Base-by-base conservation (phyloP, 2,329 filamentous ascomycete species). In the Nakataea oryzae region DNA sequence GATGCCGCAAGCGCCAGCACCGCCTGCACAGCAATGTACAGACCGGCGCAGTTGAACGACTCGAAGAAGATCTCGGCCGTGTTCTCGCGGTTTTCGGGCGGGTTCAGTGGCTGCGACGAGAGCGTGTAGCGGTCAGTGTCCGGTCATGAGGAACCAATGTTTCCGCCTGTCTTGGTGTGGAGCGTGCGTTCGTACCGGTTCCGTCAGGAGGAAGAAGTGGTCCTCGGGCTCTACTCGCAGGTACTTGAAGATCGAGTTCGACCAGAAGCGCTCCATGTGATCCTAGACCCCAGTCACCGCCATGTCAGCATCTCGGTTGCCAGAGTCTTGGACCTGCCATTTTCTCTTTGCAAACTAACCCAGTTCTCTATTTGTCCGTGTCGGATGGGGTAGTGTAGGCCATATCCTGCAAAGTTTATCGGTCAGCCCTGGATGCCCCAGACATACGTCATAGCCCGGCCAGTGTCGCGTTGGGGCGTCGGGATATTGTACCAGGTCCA, bases 11-110 rank as follows among this genome's bases (percentile, higher is more conserved):
- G 85, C 21, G 96, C 95, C 62, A 99, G 87, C 27, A 99, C 95
- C 34, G 95, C 95, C 78, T 99, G 95, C 17, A 99, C 95, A 58
- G 95, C 95, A 74, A 99, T 99, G 78, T 99, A 99, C 67, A 99
- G 87, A 78, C 95, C 95, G 63, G 95, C 93, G 75, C 95, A 97
- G 79, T 99, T 99, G 83, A 99, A 99, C 3, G 95, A 97, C 74
- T 99, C 95, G 79, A 99, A 99, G 86, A 99, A 97, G 77, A 99
- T 99, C 75, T 99, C 95, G 75, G 95, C 95, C 29, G 95, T 97
- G 75, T 96, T 97, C 78, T 99, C 95, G 73, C 95, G 92, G 78
- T 99, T 97, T 79, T 99, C 95, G 30, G 95, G 95, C 47, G 95
- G 95, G 76, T 99, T 99, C 72, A 99, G 83, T 66, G 95, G 95